Base-by-base conservation (phyloP, 441 rosid genomes). In the Eruca vesicaria region DNA sequence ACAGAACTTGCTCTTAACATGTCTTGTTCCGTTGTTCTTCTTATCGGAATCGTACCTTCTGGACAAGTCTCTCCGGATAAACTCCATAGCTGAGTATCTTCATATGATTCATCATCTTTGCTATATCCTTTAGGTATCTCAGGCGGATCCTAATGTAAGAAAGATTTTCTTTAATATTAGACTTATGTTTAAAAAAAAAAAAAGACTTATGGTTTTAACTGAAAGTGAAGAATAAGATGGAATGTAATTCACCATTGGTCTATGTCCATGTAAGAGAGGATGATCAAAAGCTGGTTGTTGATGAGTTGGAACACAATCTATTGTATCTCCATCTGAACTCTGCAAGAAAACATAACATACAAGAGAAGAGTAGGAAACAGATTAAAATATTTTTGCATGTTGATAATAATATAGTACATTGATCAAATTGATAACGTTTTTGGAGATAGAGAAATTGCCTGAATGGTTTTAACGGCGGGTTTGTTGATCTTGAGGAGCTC, bases 221-320 rank as follows among this genome's bases (percentile, higher is more conserved):
- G 12, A 18, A 33, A 70, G 20, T 11, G 7, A 29, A 43, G 26
- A 16, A 28, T 23, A 60, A 9, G 35, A 43, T 16, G 16, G 14
- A 10, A 38, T 2, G 20, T 63, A 28, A 33, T 9, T 32, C 86
- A 95, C 99, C 93, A 88, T 35, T 48, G 97, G 97, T 43, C 71
- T 86, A 35, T 88, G 84, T 35, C 98, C 99, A 63, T 79, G 83
- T 57, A 95, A 59, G 58, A 74, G 72, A 72, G 97, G 92, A 80
- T 95, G 98, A 83, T 95, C 99, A 11, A 95, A 95, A 69, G 98
- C 99, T 20, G 88, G 93, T 69, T 95, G 99, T 11, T 78, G 82
- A 80, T 90, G 95, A 72, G 91, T 76, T 20, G 73, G 48, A 48
- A 95, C 90, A 80, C 99, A 95, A 72, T 90, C 99, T 76, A 95